phyloP scores from a whole-genome alignment of 164 flowering plant genomes.

The Hamamelis virginiana region DNA sequence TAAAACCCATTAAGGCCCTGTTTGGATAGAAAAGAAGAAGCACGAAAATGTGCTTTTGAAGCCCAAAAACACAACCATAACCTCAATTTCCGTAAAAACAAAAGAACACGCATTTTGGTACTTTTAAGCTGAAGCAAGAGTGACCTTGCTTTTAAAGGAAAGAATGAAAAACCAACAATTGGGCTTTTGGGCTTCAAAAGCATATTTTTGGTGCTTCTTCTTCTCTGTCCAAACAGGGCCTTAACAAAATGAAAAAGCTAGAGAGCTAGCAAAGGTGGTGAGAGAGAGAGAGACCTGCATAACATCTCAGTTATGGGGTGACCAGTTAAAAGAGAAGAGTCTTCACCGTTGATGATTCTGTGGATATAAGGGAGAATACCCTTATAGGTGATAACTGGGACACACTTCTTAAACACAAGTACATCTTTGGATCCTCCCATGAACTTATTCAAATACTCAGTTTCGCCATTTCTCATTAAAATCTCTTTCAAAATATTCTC shows the following conservation, averaged over 20 bases:
- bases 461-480: conserved; percentile 41
- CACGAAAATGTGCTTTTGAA: no score
- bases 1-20: background rate
- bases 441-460: conserved; percentile 65
- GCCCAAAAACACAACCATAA: no score
- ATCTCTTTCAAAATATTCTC: conserved; percentile 54
- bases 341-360: conserved; percentile 71
- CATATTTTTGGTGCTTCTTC: no score
- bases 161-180: no score
- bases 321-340: conserved; percentile 53
- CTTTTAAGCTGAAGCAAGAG: no score
- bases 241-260: no score
- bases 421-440: conserved; percentile 43
- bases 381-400: conserved; percentile 63
- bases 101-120: no score
- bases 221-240: no score
- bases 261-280: background rate
- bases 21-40: no score
- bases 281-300: conserved; percentile 50
- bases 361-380: conserved; percentile 61
- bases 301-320: conserved; percentile 75
- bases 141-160: no score
- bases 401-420: conserved; percentile 38
- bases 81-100: no score
- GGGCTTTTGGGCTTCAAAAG: no score